Conservation (phyloP, 208 protist species). For the Leishmania tropica region DNA sequence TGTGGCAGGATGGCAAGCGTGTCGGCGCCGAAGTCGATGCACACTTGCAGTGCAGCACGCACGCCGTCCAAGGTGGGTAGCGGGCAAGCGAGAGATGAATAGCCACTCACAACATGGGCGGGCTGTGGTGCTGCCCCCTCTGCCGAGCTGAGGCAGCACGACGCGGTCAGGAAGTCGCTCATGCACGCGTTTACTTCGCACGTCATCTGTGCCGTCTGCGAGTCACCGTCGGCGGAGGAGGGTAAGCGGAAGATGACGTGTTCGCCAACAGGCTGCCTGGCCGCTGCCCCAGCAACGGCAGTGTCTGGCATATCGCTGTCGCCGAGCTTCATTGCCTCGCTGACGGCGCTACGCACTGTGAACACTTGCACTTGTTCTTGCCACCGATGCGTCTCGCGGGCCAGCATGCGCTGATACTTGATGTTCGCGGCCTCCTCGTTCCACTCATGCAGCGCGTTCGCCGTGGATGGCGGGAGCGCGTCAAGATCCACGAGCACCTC, state of each 20-base stretch:
- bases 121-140: neutral
- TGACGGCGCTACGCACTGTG: constrained; percentile 10
- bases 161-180: constrained; percentile 10
- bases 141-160: constrained; percentile 16
- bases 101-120: neutral
- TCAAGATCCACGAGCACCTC: constrained; percentile 21
- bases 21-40: constrained; percentile 29
- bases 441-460: constrained; percentile 12
- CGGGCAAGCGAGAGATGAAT: neutral
- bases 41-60: constrained; percentile 21
- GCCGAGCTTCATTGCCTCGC: constrained; percentile 1
- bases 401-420: constrained; percentile 7
- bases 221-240: neutral
- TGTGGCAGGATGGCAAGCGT: constrained; percentile 15
- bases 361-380: constrained; percentile 15
- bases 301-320: neutral
- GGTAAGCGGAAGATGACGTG: constrained; percentile 27
- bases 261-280: constrained; percentile 10
- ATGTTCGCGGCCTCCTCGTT: constrained; percentile 13
- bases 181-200: constrained; percentile 15
- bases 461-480: constrained; percentile 7
- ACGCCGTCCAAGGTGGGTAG: constrained; percentile 15
- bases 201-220: neutral
- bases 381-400: constrained; percentile 11
- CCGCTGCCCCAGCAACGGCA: neutral